These are phyloP conservation scores for Hydnomerulius pinastri DNA, from an alignment of 768 basidiomycete species.

Conservation along the genomic window DNA sequence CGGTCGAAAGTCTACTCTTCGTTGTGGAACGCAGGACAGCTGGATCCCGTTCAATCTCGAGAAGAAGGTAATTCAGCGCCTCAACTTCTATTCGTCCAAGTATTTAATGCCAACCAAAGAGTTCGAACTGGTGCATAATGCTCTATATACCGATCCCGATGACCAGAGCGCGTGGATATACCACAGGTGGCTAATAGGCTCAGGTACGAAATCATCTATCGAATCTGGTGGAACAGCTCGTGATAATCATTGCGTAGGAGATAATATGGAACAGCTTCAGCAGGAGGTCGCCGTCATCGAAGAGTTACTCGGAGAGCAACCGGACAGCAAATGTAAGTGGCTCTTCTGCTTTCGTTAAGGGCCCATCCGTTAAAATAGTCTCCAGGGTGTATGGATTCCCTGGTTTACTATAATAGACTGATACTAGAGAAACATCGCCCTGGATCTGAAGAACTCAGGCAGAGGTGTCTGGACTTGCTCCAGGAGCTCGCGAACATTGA, in stretches of 20 bases:
- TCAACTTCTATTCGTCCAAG: neutral
- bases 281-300: slow-evolving; percentile 79
- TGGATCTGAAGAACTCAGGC: slow-evolving; percentile 38
- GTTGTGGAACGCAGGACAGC: slow-evolving; percentile 61
- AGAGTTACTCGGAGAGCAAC: slow-evolving; percentile 84
- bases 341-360: neutral
- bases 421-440: slow-evolving; percentile 51
- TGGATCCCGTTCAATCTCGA: slow-evolving; percentile 55
- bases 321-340: slow-evolving; percentile 86
- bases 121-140: slow-evolving; percentile 89
- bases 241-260: slow-evolving; percentile 44
- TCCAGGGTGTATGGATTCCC: slow-evolving; percentile 92
- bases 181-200: slow-evolving; percentile 93
- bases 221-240: neutral
- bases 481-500: slow-evolving; percentile 64
- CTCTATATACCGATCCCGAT: slow-evolving; percentile 93
- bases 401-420: slow-evolving; percentile 81
- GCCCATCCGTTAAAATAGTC: neutral
- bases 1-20: slow-evolving; percentile 76
- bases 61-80: slow-evolving; percentile 59
- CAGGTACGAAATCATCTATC: slow-evolving; percentile 48
- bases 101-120: slow-evolving; percentile 48
- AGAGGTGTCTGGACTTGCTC: slow-evolving; percentile 54
- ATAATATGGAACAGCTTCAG: slow-evolving; percentile 56
- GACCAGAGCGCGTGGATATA: slow-evolving; percentile 99